Conservation (phyloP, 169 alveolate genomes). For the Sarcocystis neurona region DNA sequence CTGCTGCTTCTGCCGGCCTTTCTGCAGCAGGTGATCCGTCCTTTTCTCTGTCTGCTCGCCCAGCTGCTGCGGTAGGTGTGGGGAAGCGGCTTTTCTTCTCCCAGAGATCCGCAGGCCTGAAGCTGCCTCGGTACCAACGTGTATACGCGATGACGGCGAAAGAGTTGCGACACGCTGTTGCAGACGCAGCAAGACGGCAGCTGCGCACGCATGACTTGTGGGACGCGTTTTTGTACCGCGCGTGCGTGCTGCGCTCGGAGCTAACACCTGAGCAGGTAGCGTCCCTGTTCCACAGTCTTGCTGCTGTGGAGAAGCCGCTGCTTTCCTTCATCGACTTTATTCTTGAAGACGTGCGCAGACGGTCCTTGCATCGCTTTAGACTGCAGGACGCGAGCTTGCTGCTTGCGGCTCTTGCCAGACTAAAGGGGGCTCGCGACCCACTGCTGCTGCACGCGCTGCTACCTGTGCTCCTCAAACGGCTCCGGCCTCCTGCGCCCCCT, state of each 20-base stretch:
- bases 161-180: neutral
- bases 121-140: neutral
- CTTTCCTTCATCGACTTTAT: conserved; percentile 3
- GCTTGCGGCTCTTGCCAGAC: neutral
- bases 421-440: neutral
- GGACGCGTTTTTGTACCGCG: conserved; percentile 27
- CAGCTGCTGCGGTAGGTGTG: no score
- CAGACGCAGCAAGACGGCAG: conserved; percentile 4
- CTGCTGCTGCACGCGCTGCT: neutral
- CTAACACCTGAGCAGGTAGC: neutral
- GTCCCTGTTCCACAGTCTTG: neutral
- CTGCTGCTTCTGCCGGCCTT: no score
- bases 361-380: neutral
- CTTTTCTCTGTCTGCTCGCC: no score
- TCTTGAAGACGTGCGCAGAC: conserved; percentile 2
- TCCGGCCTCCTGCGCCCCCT: neutral
- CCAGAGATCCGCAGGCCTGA: neutral
- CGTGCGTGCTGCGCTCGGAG: conserved; percentile 12
- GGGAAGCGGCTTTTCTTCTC: no score
- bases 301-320: neutral
- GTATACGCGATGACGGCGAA: neutral
- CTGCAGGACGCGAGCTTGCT: neutral
- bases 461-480: neutral
- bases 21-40: no score
- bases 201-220: neutral